Conservation (phyloP, 1,284 basidiomycete genomes). For the Jaminaea rosea region DNA sequence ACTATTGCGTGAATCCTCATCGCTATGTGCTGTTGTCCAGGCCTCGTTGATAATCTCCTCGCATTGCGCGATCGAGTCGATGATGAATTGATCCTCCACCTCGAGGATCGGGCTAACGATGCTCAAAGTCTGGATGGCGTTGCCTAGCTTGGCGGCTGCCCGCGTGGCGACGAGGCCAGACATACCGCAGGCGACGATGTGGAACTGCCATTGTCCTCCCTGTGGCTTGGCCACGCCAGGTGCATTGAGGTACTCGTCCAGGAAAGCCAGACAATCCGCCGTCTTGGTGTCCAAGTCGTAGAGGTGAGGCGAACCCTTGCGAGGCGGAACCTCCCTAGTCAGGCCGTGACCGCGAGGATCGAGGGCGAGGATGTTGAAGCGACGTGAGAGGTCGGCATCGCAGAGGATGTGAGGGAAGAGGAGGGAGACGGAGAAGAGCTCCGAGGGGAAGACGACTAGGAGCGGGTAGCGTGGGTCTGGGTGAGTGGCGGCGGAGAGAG, state of each 20-base stretch:
- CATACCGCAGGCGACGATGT: background rate
- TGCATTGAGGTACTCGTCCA: background rate
- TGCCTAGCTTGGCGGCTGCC: background rate
- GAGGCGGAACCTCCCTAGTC: background rate
- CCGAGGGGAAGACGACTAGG: background rate
- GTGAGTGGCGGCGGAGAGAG: background rate
- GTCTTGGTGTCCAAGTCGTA: background rate
- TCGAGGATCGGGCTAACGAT: background rate
- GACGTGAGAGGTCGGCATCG: background rate
- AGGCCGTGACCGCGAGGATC: background rate
- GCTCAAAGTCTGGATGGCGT: background rate
- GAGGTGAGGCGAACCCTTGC: background rate
- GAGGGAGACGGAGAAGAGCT: background rate
- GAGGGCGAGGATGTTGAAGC: background rate
- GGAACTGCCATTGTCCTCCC: background rate
- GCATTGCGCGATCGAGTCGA: background rate
- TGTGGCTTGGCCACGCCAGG: background rate
- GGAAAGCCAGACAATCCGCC: background rate
- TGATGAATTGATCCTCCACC: background rate
- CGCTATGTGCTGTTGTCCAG: background rate
- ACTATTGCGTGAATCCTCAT: background rate
- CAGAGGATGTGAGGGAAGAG: background rate
- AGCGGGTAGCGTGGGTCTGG: background rate
- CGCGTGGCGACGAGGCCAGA: background rate
- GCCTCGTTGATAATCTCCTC: background rate